phyloP scores from a whole-genome alignment of 495 filamentous ascomycete species.

The Penicillium ucsense region DNA sequence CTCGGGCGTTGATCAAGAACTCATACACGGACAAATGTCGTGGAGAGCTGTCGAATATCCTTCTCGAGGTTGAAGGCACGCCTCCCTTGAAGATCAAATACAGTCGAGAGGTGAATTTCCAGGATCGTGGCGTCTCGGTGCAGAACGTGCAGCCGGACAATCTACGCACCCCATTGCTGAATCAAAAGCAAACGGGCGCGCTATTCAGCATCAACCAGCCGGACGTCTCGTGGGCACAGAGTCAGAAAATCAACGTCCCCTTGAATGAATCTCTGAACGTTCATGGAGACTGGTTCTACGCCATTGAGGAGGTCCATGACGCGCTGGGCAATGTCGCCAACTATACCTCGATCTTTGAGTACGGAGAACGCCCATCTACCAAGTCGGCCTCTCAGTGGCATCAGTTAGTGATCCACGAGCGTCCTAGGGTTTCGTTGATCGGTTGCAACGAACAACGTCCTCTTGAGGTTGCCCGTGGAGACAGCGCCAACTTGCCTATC shows the following conservation, averaged over 20 bases:
- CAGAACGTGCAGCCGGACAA: conserved; percentile 89
- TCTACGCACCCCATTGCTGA: conserved; percentile 62
- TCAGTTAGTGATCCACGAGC: conserved; percentile 81
- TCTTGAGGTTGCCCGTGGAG: conserved; percentile 71
- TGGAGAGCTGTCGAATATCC: conserved; percentile 77
- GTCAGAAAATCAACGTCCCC: conserved; percentile 62
- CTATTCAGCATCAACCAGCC: conserved; percentile 44
- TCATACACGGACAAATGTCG: conserved; percentile 59
- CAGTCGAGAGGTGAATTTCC: conserved; percentile 67
- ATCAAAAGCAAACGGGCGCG: conserved; percentile 41
- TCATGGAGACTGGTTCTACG: conserved; percentile 76
- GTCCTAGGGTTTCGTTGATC: conserved; percentile 58
- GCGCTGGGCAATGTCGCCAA: conserved; percentile 78
- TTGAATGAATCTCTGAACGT: conserved; percentile 78
- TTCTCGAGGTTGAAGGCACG: conserved; percentile 74
- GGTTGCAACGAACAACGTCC: conserved; percentile 71
- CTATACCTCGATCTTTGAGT: conserved; percentile 50
- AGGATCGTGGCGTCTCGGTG: conserved; percentile 66
- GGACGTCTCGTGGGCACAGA: conserved; percentile 68
- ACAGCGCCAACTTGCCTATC: conserved; percentile 58
- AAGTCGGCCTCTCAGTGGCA: conserved; percentile 54
- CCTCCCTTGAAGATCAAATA: conserved; percentile 91
- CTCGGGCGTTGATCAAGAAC: conserved; percentile 60
- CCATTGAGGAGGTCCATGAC: conserved; percentile 84
- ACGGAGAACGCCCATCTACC: conserved; percentile 51